These are phyloP conservation scores for Trametes elegans DNA, from an alignment of 768 basidiomycete species.

Conservation along the genomic window DNA sequence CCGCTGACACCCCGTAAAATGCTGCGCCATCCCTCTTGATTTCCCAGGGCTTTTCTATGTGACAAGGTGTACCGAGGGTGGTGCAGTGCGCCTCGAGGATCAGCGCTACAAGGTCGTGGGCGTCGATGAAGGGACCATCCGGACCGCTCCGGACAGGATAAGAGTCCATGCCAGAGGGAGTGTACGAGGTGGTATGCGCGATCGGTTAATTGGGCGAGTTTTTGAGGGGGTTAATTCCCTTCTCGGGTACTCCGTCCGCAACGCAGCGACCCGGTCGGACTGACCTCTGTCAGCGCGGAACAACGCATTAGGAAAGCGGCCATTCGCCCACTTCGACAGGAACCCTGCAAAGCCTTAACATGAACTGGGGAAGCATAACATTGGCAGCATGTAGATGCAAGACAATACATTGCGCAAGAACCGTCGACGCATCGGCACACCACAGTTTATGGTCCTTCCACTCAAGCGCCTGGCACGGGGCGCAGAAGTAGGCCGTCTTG, in stretches of 20 bases:
- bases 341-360: too few species aligned
- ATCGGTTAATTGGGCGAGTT: too few species aligned
- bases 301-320: conserved; percentile 9
- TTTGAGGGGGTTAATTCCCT: too few species aligned
- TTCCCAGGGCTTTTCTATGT: conserved; percentile 5
- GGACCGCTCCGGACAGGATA: too few species aligned
- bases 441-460: conserved; percentile 25
- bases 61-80: conserved; percentile 5
- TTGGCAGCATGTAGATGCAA: too few species aligned
- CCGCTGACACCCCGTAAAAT: neutral
- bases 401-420: neutral
- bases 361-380: too few species aligned
- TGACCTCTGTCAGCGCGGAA: conserved; percentile 18
- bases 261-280: too few species aligned
- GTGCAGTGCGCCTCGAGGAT: conserved; percentile 13
- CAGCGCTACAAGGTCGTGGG: conserved; percentile 19
- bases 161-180: neutral
- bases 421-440: neutral
- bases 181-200: neutral
- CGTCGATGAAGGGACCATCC: conserved; percentile 4
- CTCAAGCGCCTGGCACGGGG: conserved; percentile 15
- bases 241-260: too few species aligned
- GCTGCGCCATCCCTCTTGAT: neutral
- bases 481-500: conserved; percentile 21
- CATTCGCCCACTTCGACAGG: too few species aligned